phyloP scores from a whole-genome alignment of 805 yeast genomes.

The Candida ortonii region DNA sequence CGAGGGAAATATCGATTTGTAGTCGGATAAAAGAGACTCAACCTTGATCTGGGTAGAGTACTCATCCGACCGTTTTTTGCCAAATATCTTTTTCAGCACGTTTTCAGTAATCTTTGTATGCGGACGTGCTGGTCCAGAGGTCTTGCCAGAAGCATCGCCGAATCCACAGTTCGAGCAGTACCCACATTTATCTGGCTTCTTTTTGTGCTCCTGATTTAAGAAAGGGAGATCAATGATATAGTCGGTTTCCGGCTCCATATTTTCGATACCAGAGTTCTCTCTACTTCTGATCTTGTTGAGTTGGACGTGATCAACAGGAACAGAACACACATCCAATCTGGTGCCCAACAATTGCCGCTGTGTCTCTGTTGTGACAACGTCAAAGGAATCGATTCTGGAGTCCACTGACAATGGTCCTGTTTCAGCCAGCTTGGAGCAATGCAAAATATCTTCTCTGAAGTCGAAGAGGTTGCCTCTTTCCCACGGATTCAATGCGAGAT shows the following conservation, averaged over 20 bases:
- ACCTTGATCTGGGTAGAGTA: conserved; percentile 14
- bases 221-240: conserved; percentile 28
- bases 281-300: conserved; percentile 29
- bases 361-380: conserved; percentile 28
- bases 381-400: conserved; percentile 26
- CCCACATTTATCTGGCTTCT: too few species aligned
- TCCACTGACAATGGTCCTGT: conserved; percentile 35
- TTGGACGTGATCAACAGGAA: conserved; percentile 35
- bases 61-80: conserved; percentile 3
- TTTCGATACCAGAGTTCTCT: conserved; percentile 27
- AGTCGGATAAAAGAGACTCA: conserved; percentile 16
- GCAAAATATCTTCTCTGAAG: conserved; percentile 38
- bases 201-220: conserved; percentile 15
- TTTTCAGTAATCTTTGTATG: too few species aligned
- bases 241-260: conserved; percentile 28
- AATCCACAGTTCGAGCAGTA: conserved; percentile 29
- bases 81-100: too few species aligned
- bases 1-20: too few species aligned
- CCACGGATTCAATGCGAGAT: conserved; percentile 47
- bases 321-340: conserved; percentile 29
- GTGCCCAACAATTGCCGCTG: conserved; percentile 13
- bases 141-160: conserved; percentile 14
- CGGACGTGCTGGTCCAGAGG: too few species aligned
- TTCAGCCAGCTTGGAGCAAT: conserved; percentile 28
- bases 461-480: conserved; percentile 41